phyloP scores from a whole-genome alignment of 2,329 filamentous ascomycete species.

The Coleophoma cylindrospora region DNA sequence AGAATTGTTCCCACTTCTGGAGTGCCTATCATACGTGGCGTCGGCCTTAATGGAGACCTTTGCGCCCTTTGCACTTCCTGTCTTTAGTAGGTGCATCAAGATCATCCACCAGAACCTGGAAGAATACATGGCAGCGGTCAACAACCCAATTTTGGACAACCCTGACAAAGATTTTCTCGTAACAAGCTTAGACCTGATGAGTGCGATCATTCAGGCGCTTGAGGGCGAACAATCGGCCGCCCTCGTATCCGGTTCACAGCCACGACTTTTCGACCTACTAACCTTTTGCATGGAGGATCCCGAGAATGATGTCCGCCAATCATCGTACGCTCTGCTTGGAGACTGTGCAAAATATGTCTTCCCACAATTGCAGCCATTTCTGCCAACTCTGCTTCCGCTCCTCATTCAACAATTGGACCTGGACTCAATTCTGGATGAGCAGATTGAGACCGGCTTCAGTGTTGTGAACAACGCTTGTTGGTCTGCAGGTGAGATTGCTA shows the following conservation, averaged over 20 bases:
- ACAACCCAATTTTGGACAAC: conserved; percentile 63
- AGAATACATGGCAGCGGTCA: conserved; percentile 65
- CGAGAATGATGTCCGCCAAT: conserved; percentile 91
- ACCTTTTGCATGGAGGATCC: conserved; percentile 88
- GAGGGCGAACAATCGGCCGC: conserved; percentile 67
- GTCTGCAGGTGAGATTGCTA: conserved; percentile 88
- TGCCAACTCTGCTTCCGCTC: conserved; percentile 71
- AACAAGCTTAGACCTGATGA: conserved; percentile 88
- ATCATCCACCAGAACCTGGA: conserved; percentile 92
- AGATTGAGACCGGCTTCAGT: conserved; percentile 79
- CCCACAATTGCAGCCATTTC: conserved; percentile 67
- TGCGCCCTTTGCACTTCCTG: conserved; percentile 76
- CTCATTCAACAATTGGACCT: conserved; percentile 86
- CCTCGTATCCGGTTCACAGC: conserved; percentile 70
- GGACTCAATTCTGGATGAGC: conserved; percentile 69
- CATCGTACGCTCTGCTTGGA: conserved; percentile 88
- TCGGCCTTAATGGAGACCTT: conserved; percentile 80
- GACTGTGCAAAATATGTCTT: conserved; percentile 95
- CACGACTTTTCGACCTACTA: conserved; percentile 85
- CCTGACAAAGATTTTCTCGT: conserved; percentile 97
- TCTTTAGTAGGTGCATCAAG: conserved; percentile 82
- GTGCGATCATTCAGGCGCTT: conserved; percentile 88
- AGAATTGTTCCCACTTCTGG: conserved; percentile 91
- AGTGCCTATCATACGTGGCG: conserved; percentile 92
- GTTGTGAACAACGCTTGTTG: conserved; percentile 98